Percentiles rank a stretch among this genome's conserved stretches.
Conservation (phyloP, 352 stramenopile genomes). For the Phytophthora uliginosa region DNA sequence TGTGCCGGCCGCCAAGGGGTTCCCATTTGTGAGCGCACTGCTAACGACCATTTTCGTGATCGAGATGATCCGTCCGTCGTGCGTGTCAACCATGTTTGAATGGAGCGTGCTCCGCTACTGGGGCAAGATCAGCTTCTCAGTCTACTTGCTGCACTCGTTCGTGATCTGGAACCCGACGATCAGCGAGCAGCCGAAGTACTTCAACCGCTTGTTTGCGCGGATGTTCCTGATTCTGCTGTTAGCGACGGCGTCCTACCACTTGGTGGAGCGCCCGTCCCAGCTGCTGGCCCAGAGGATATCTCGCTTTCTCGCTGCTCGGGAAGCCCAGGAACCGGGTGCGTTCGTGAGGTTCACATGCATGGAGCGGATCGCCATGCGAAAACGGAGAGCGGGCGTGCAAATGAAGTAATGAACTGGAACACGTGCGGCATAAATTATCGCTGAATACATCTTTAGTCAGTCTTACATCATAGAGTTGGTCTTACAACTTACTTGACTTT, state of each 20-base stretch:
- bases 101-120: conserved; percentile 51
- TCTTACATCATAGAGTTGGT: too few relatives aligned
- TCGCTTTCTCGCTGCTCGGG: conserved; percentile 30
- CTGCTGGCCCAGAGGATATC: conserved; percentile 47
- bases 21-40: conserved; percentile 43
- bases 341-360: conserved; percentile 26
- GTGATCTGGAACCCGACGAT: conserved; percentile 41
- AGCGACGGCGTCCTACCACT: conserved; percentile 42
- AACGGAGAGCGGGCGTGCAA: conserved; percentile 5
- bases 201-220: conserved; percentile 47
- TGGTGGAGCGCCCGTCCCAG: conserved; percentile 64
- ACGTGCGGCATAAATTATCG: conserved; percentile 1
- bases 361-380: conserved; percentile 20
- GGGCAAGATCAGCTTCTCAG: conserved; percentile 62
- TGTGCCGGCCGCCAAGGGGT: conserved; percentile 23
- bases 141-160: conserved; percentile 59
- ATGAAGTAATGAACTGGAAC: conserved; percentile 7
- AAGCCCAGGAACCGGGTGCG: conserved; percentile 6
- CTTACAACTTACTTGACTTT: too few relatives aligned
- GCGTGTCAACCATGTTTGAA: conserved; percentile 49
- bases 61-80: conserved; percentile 50
- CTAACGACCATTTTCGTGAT: conserved; percentile 50
- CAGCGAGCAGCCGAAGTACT: conserved; percentile 35
- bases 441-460: neutral
- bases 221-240: conserved; percentile 46